Evolutionary conservation across 2,329 filamentous ascomycete species (phyloP), one percentile per base, ranked within the genome.

Genomic region (Nothopassalora personata): DNA sequence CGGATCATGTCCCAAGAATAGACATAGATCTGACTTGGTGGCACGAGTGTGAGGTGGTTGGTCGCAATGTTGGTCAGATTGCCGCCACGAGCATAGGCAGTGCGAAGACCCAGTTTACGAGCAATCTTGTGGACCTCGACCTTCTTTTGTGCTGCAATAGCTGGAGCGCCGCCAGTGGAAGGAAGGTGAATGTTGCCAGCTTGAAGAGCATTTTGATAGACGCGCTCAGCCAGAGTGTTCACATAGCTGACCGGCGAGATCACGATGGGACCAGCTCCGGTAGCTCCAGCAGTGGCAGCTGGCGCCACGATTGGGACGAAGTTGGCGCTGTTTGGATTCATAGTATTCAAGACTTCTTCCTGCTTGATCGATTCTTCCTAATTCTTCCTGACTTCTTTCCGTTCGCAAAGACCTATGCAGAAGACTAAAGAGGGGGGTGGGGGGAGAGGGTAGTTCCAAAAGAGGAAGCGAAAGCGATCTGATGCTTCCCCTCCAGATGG

Each of bases 41-140:
- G 39, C 6, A 2, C 11, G 8, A 64, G 50, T 1, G 6, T 19
- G 39, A 64, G 18, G 11, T 56, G 53, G 43, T 64, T 64, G 36
- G 62, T 60, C 8, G 46, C 9, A 15, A 61, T 23, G n/a, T 46
- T 47, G 18, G 3, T 19, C 18, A 23, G 7, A 30, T 6, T 5
- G 9, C 33, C 53, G 8, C n/a, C 19, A 8, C 11, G 28, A 19
- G 46, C 46, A 30, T 56, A 56, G 1, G 19, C 15, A 13, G 39
- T 53, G 39, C 58, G 58, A 36, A 60, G 53, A 9, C 53, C 53
- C 9, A 30, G 27, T 15, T 30, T n/a, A 3, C 13, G 27, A 19
- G 27, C 18, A 33, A 55, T 33, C 27, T 31, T 28, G 3, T 48
- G 1, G 18, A 33, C 18, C 28, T n/a, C 36, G 9, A 6, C 9